Base-by-base conservation (phyloP, 331 rosid genomes). In the Acacia pycnantha region DNA sequence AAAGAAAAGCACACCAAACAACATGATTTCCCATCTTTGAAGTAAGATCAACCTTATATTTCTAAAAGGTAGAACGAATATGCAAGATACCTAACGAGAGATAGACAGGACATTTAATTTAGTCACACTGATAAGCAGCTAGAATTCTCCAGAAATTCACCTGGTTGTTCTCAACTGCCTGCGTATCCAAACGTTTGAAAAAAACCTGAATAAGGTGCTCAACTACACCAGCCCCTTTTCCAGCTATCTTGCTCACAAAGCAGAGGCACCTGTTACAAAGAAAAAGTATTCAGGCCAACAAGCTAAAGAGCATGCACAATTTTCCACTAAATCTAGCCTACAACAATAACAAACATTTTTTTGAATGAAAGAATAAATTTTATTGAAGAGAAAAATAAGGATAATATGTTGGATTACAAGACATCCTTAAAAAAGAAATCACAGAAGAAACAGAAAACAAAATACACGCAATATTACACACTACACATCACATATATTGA, bases 131-230 rank as follows among this genome's bases (percentile, higher is more conserved):
- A 73, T n/a, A 72, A 48, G 15, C 3, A 22, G 26, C 35, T 48
- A 50, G 13, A 43, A 29, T 11, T n/a, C 24, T 76, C 44, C 62
- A 77, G 79, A 77, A 84, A 77, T 78, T 80, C 78, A 95, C 99
- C 99, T 93, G 94, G 82, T 92, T 91, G 87, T 92, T 95, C 79
- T 91, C 97, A 73, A 87, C 85, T 72, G 91, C 88, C 73, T 82
- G 85, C 21, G 89, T 85, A 81, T 93, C 96, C 92, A 95, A 90
- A 83, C 89, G 89, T 85, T 88, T 95, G 87, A 83, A 93, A 89
- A 93, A 95, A 59, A 88, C 73, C 83, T 92, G 97, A 87, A 93
- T 91, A 83, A 95, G 98, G 78, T 93, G 84, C 89, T 90, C 92
- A 59, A 95, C 86, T 19, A 92, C 93, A 80, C 81, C 70, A 58